Percentiles rank a stretch among this genome's conserved stretches.
Evolutionary conservation across 225 moss, liverwort and hornwort species (phyloP).

Genomic region (Physcomitrium patens): DNA sequence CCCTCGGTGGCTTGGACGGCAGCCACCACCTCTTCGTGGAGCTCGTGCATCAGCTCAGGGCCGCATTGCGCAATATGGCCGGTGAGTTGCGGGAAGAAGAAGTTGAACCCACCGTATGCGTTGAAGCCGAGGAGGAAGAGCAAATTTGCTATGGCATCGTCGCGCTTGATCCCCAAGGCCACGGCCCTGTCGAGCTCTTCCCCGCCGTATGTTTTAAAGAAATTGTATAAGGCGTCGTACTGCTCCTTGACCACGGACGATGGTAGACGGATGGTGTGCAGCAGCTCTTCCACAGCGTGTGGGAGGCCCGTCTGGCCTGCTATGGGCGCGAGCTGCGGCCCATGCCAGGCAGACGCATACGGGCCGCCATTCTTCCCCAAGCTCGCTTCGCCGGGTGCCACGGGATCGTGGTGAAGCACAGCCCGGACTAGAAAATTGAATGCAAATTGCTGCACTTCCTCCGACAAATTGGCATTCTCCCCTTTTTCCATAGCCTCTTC

Average conservation of each 20-base stretch:
- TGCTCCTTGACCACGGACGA: constrained; percentile 36
- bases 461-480: constrained; percentile 38
- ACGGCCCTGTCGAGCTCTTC: constrained; percentile 54
- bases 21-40: constrained; percentile 44
- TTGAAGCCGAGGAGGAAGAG: constrained; percentile 59
- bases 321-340: constrained; percentile 46
- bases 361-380: constrained; percentile 48
- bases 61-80: constrained; percentile 33
- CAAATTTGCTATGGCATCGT: constrained; percentile 56
- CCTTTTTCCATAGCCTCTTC: constrained; percentile 46
- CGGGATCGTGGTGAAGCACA: constrained; percentile 51
- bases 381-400: constrained; percentile 41
- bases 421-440: constrained; percentile 56
- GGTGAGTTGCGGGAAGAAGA: constrained; percentile 51
- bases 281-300: constrained; percentile 33
- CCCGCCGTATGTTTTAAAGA: constrained; percentile 46
- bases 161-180: constrained; percentile 43
- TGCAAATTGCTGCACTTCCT: constrained; percentile 37
- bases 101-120: constrained; percentile 55
- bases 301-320: constrained; percentile 39
- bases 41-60: constrained; percentile 49
- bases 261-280: constrained; percentile 52
- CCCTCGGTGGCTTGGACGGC: constrained; percentile 38
- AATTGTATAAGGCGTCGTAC: constrained; percentile 42
- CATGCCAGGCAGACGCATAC: constrained; percentile 34